A percentile compares a stretch with the other conserved stretches of the same genome.
Conservation (phyloP, 2,329 filamentous ascomycete species). For the Ceratocystis destructans region DNA sequence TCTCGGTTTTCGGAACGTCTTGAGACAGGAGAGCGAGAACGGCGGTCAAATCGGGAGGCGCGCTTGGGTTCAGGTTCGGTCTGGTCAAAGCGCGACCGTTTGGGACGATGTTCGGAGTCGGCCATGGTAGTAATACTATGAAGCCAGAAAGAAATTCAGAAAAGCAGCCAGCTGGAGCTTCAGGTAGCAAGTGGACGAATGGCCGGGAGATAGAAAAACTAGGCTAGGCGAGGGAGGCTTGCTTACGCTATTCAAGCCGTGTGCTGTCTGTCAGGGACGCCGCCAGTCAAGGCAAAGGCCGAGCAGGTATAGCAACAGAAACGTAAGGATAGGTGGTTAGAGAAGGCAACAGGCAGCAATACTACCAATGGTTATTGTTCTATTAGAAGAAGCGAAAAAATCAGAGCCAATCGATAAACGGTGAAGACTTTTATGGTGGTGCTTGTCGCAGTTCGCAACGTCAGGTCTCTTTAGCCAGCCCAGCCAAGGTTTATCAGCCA, state of each 20-base stretch:
- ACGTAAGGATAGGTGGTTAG: background rate
- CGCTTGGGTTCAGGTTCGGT: conserved; percentile 68
- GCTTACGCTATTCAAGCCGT: too few relatives aligned
- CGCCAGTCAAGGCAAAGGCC: too few relatives aligned
- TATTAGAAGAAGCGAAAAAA: background rate
- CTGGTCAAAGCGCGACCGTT: conserved; percentile 90
- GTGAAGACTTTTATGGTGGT: conserved; percentile 6
- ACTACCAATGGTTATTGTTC: background rate
- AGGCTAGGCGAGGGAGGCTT: background rate
- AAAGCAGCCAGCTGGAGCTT: background rate
- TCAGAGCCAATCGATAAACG: background rate
- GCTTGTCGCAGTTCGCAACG: conserved; percentile 4
- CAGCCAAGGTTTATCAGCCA: conserved; percentile 4
- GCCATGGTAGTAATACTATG: conserved; percentile 38
- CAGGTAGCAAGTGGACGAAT: background rate
- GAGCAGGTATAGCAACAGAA: background rate
- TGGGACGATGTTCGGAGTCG: conserved; percentile 60
- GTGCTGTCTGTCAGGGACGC: too few relatives aligned
- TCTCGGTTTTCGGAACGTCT: conserved; percentile 57
- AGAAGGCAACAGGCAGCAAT: background rate
- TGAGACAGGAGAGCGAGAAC: conserved; percentile 68
- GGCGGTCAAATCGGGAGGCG: conserved; percentile 73
- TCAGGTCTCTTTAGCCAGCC: background rate
- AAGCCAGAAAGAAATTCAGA: background rate
- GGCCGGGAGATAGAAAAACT: too few relatives aligned